These are phyloP conservation scores for Colletotrichum sp. DNA, from an alignment of 2,329 filamentous ascomycete species.

Conservation along the genomic window DNA sequence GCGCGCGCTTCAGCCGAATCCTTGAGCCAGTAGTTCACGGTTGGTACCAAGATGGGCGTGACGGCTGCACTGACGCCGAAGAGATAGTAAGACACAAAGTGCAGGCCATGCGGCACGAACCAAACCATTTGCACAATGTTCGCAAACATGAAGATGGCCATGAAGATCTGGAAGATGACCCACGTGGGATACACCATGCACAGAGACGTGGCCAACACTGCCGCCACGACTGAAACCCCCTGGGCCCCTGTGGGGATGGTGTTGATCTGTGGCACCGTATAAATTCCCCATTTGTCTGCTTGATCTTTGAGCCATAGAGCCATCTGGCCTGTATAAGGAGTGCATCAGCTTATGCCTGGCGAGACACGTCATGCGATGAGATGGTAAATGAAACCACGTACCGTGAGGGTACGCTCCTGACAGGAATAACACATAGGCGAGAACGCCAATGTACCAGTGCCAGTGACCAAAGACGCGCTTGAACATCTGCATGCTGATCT, in stretches of 20 bases:
- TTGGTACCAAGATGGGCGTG: conserved; percentile 26
- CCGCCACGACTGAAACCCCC: conserved; percentile 29
- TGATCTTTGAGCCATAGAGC: conserved; percentile 24
- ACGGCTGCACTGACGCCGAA: conserved; percentile 27
- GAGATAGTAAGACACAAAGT: conserved; percentile 25
- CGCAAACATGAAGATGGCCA: conserved; percentile 21
- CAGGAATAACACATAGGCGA: conserved; percentile 25
- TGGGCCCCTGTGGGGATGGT: conserved; percentile 27
- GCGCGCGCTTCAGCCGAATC: conserved; percentile 26
- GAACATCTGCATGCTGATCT: conserved; percentile 27
- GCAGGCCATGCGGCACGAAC: conserved; percentile 22
- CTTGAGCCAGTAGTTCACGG: conserved; percentile 27
- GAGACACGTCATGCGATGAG: too few relatives aligned
- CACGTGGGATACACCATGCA: conserved; percentile 38
- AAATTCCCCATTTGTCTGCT: conserved; percentile 20
- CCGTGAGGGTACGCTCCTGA: not conserved
- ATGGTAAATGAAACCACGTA: not conserved
- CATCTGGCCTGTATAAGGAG: conserved; percentile 7
- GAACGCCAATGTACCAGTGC: conserved; percentile 28
- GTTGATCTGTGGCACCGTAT: conserved; percentile 25
- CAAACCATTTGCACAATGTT: conserved; percentile 24
- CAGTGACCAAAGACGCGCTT: conserved; percentile 27
- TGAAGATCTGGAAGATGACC: conserved; percentile 29
- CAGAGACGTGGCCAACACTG: conserved; percentile 30
- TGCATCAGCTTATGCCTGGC: not conserved